phyloP scores from a whole-genome alignment of 768 basidiomycete genomes.

The Udeniomyces megalosporus region DNA sequence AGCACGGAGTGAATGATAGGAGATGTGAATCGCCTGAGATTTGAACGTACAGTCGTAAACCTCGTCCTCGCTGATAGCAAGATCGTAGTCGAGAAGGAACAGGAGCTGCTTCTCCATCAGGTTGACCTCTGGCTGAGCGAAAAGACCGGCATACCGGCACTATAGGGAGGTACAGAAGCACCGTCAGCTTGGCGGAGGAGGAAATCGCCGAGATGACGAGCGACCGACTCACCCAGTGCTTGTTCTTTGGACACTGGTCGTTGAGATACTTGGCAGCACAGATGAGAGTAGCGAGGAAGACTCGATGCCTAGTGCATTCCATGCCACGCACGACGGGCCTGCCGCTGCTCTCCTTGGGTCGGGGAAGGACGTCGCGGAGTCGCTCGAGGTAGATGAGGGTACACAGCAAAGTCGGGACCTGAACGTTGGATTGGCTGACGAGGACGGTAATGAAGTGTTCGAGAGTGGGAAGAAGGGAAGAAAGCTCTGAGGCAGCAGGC shows the following conservation, averaged over 20 bases:
- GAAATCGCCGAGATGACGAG: neutral
- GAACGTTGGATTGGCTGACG: constrained; percentile 57
- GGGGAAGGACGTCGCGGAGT: constrained; percentile 61
- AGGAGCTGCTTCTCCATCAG: constrained; percentile 70
- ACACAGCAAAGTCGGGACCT: constrained; percentile 50
- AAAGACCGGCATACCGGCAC: constrained; percentile 55
- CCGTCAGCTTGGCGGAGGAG: neutral
- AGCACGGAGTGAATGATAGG: neutral
- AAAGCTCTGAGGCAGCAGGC: neutral
- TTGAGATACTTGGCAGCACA: constrained; percentile 78
- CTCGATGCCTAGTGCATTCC: constrained; percentile 56
- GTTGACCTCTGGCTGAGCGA: constrained; percentile 63
- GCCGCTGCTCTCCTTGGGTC: constrained; percentile 46
- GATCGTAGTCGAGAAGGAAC: constrained; percentile 60
- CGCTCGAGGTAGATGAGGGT: constrained; percentile 61
- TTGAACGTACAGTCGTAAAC: constrained; percentile 23
- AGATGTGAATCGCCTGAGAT: neutral
- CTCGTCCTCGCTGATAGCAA: constrained; percentile 48
- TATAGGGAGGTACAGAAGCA: neutral
- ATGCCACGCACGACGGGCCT: constrained; percentile 19
- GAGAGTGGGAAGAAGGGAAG: constrained; percentile 41
- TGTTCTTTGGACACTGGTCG: constrained; percentile 77
- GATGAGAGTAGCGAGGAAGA: constrained; percentile 81
- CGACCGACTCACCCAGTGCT: constrained; percentile 50
- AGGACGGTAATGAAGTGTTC: constrained; percentile 71